Percentiles rank a stretch among this genome's conserved stretches.
Conservation (phyloP, 2,329 filamentous ascomycete genomes). For the Curvularia lunata region DNA sequence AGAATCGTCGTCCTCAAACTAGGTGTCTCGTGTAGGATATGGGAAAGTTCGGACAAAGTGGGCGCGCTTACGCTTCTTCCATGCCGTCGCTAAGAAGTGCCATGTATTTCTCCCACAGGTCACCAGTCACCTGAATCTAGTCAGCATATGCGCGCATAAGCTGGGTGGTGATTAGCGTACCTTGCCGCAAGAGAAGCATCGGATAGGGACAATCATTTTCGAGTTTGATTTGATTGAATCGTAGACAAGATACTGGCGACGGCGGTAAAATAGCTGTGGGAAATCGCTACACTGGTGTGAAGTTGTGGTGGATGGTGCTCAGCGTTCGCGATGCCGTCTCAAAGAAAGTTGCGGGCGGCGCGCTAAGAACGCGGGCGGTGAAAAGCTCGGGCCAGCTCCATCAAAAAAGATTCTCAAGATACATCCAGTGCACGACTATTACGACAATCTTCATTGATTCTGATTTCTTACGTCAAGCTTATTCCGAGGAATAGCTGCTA, state of each 20-base stretch:
- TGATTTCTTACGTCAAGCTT: conserved; percentile 5
- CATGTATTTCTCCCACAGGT: conserved; percentile 96
- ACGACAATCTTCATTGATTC: conserved; percentile 10
- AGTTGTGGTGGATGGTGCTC: conserved; percentile 19
- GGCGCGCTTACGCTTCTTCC: conserved; percentile 43
- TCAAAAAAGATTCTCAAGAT: conserved; percentile 33
- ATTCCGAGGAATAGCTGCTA: conserved; percentile 12
- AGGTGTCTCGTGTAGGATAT: neutral
- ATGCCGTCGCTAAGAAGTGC: conserved; percentile 76
- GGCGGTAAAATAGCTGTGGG: neutral
- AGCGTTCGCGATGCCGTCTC: conserved; percentile 28
- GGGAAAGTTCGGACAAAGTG: neutral
- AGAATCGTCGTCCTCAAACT: neutral
- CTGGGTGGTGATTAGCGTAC: conserved; percentile 56
- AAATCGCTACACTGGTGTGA: conserved; percentile 5
- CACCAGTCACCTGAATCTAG: conserved; percentile 79
- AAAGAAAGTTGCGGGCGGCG: conserved; percentile 43
- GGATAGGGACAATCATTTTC: conserved; percentile 97
- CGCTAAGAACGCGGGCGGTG: conserved; percentile 42
- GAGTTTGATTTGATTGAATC: conserved; percentile 1
- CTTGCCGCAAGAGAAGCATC: conserved; percentile 99
- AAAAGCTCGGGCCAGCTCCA: conserved; percentile 38
- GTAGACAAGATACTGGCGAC: conserved; percentile 3
- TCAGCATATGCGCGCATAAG: conserved; percentile 35
- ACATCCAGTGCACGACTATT: conserved; percentile 3